A percentile compares a stretch with the other conserved stretches of the same genome.
Conservation (phyloP, 2,329 filamentous ascomycete genomes). For the Fusarium scirpi region DNA sequence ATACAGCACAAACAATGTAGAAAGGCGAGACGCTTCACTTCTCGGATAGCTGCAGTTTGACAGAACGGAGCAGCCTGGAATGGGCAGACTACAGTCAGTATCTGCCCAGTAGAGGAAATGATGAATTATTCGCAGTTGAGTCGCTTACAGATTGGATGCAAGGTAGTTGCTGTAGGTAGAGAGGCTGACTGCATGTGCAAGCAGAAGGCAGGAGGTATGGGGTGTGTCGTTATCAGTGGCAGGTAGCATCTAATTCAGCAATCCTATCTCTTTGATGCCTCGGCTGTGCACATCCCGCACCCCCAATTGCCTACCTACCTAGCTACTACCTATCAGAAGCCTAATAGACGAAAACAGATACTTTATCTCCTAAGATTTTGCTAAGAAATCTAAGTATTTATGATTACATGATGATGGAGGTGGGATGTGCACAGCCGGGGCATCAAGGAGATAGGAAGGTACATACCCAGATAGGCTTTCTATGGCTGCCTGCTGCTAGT, state of each 20-base stretch:
- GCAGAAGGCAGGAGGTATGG: neutral
- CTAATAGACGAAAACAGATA: too few species aligned
- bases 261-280: neutral
- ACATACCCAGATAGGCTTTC: neutral
- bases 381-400: too few species aligned
- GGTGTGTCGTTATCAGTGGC: slow-evolving; percentile 5
- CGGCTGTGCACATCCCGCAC: too few species aligned
- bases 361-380: too few species aligned
- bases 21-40: slow-evolving; percentile 18
- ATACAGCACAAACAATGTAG: neutral
- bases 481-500: slow-evolving; percentile 7
- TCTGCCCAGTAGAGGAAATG: neutral
- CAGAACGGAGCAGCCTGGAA: neutral
- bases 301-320: too few species aligned
- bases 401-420: too few species aligned
- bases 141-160: neutral
- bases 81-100: neutral
- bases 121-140: neutral
- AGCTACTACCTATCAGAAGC: too few species aligned
- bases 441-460: neutral
- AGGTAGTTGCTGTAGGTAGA: neutral
- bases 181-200: slow-evolving; percentile 2
- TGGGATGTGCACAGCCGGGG: too few species aligned
- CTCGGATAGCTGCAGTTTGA: slow-evolving; percentile 12
- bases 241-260: neutral